phyloP scores from a whole-genome alignment of 495 filamentous ascomycete species.

The Daldinia caldariorum region DNA sequence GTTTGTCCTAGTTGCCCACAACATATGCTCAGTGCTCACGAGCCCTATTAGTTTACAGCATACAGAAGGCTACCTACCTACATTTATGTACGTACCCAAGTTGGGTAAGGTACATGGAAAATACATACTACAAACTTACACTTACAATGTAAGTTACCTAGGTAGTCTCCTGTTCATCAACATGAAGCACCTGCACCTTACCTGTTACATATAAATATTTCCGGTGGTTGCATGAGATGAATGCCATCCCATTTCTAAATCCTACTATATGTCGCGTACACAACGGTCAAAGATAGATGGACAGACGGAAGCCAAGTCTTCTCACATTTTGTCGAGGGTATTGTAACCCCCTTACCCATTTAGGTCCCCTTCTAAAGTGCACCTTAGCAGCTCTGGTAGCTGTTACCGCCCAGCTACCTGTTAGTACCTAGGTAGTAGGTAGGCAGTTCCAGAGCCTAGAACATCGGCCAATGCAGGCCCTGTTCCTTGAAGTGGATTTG shows the following conservation, averaged over 20 bases:
- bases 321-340: background rate
- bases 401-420: slow-evolving; percentile 8
- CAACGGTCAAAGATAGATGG: slow-evolving; percentile 12
- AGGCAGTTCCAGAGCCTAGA: slow-evolving; percentile 22
- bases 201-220: slow-evolving; percentile 18
- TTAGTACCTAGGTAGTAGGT: no score
- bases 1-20: no score
- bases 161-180: slow-evolving; percentile 29
- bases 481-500: slow-evolving; percentile 21
- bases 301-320: slow-evolving; percentile 17
- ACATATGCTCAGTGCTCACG: background rate
- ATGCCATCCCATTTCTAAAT: slow-evolving; percentile 20
- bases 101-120: background rate
- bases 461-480: slow-evolving; percentile 27
- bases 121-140: background rate
- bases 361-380: slow-evolving; percentile 1
- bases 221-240: slow-evolving; percentile 5
- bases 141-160: no score
- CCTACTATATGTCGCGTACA: background rate
- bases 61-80: background rate
- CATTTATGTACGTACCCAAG: background rate
- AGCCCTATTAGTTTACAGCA: background rate
- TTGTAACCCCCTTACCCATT: slow-evolving; percentile 9
- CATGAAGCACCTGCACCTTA: slow-evolving; percentile 26
- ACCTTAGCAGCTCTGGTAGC: no score